Evolutionary conservation across 2,329 filamentous ascomycete species (phyloP).

Genomic region (Pseudogymnoascus pannorum): DNA sequence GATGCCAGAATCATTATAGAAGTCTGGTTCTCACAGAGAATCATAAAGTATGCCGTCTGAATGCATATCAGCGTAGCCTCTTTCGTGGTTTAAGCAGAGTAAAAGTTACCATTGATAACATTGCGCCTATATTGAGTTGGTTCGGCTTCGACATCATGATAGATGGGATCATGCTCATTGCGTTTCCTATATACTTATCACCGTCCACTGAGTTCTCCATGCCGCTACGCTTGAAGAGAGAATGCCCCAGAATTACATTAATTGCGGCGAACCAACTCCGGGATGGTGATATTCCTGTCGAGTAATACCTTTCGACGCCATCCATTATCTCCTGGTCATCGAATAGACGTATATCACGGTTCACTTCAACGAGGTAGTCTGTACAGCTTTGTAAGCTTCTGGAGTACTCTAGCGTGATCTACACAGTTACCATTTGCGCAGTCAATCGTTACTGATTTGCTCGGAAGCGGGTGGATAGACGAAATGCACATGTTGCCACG

Average conservation of each 20-base stretch:
- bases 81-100: not conserved
- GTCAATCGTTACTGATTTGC: not conserved
- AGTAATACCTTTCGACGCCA: constrained; percentile 11
- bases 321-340: constrained; percentile 11
- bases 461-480: not conserved
- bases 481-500: not conserved
- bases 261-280: constrained; percentile 11
- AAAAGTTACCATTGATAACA: constrained; percentile 12
- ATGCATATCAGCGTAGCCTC: not conserved
- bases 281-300: not conserved
- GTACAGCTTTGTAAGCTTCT: not conserved
- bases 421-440: not conserved
- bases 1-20: constrained; percentile 11
- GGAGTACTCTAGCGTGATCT: not conserved
- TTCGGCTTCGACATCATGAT: constrained; percentile 12
- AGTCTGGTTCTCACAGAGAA: constrained; percentile 12
- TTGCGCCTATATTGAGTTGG: constrained; percentile 11
- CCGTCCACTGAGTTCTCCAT: not conserved
- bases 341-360: constrained; percentile 12
- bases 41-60: constrained; percentile 15
- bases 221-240: not conserved
- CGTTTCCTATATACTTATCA: constrained; percentile 14
- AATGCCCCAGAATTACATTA: constrained; percentile 15
- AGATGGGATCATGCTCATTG: constrained; percentile 13
- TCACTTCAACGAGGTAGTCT: constrained; percentile 10